Base-by-base conservation (phyloP, 306 rosid species). In the Cotoneaster glaucophyllus region DNA sequence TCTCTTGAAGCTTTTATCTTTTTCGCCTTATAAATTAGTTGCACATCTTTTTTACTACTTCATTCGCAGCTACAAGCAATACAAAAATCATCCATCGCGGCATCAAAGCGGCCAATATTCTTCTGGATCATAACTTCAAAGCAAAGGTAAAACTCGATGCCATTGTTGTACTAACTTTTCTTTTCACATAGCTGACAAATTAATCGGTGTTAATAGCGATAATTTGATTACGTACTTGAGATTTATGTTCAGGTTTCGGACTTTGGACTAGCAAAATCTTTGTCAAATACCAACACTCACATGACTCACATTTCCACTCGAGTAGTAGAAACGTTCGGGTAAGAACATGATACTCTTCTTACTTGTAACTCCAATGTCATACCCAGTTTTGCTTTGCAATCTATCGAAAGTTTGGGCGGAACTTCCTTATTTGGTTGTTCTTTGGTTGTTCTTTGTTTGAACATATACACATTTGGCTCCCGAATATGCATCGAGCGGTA, bases 71-170 rank as follows among this genome's bases (percentile, higher is more conserved):
- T 82, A 63, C 81, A 90, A 90, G 92, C 83, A 78, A 84, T 54
- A 90, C 88, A 10, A 84, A 70, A 81, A 84, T 87, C 80, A 84
- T 90, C 74, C 95, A 90, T 66, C 92, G 95, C 4, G 92, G 87
- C 69, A 90, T 90, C 81, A 90, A 90, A 84, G 92, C 89, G 31
- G 81, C 95, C 12, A 90, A 90, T 75, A 86, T 90, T 75, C 95
- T 90, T 77, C 80, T 87, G 71, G 87, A 90, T 81, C 63, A 71
- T 25, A 67, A 67, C 44, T 90, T 90, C 67, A 88, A 87, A 76
- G 87, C 90, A 43, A 87, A 86, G 90, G 95, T 86, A 73, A 67
- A 53, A 69, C 57, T 56, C 74, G 9, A 10, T 52, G 21, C 19
- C 13, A 64, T 18, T 19, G 14, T 26, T 0, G 15, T 19, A 17